A percentile compares a stretch with the other conserved stretches of the same genome.
phyloP scores from a whole-genome alignment of 805 yeast genomes.

The Kockiozyma suomiensis region DNA sequence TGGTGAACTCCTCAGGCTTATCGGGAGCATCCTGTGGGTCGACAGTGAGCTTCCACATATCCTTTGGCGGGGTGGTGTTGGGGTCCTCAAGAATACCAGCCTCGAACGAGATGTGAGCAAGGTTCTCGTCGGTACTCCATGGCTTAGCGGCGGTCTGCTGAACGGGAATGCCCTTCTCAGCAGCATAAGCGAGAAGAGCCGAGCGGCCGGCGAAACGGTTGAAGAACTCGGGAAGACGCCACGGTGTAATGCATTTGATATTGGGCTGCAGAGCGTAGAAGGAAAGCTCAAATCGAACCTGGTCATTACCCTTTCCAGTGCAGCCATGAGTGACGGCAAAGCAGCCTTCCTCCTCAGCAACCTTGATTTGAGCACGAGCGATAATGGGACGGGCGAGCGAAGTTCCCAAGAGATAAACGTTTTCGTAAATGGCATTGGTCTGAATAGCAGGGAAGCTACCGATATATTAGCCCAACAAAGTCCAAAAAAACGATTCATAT shows the following conservation, averaged over 20 bases:
- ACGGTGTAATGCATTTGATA: slow-evolving; percentile 95
- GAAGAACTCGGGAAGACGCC: slow-evolving; percentile 97
- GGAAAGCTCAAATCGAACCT: slow-evolving; percentile 94
- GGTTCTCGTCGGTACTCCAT: slow-evolving; percentile 99
- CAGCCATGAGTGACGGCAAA: slow-evolving; percentile 99
- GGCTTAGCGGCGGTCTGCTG: slow-evolving; percentile 98
- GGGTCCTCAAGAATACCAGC: slow-evolving; percentile 99
- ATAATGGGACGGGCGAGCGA: slow-evolving; percentile 98
- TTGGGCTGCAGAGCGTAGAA: slow-evolving; percentile 98
- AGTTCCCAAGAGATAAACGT: slow-evolving; percentile 94
- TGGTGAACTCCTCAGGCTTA: slow-evolving; percentile 82
- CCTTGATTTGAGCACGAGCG: slow-evolving; percentile 96
- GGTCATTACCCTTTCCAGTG: slow-evolving; percentile 99
- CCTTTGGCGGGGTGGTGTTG: slow-evolving; percentile 98
- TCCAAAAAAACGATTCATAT: background rate
- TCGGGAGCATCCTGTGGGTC: slow-evolving; percentile 97
- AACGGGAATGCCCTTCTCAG: slow-evolving; percentile 87
- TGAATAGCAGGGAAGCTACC: slow-evolving; percentile 86
- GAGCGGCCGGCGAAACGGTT: slow-evolving; percentile 97
- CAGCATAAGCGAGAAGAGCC: slow-evolving; percentile 92
- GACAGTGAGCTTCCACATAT: slow-evolving; percentile 98
- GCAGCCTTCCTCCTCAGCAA: slow-evolving; percentile 96
- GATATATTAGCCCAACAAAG: background rate
- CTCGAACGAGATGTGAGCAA: slow-evolving; percentile 98
- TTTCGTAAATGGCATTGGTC: slow-evolving; percentile 96